Evolutionary conservation across 306 rosid species (phyloP), one percentile per base, ranked within the genome.

Genomic region (Trifolium fragiferum): DNA sequence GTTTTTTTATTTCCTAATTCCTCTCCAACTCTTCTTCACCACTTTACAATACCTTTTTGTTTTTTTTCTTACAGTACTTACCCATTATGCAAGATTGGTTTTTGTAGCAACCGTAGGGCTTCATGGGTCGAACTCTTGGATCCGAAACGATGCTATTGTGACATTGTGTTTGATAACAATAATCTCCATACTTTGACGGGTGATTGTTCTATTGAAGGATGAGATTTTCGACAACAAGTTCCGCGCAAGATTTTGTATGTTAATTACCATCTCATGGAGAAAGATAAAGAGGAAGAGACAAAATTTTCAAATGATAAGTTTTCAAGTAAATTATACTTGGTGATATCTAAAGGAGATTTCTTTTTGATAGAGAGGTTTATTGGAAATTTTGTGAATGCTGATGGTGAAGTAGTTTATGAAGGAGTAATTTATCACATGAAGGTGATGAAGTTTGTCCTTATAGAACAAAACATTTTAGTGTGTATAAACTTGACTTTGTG

Each of bases 81-180:
- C 12, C 23, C 7, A 8, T 40, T 41, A 15, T 11, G 64, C n/a
- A 60, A 61, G 54, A 58, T 77, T 20, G 55, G 65, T 35, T 47
- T 60, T 5, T 55, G 68, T 1, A 55, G 18, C 3, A 55, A 18
- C 5, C 6, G 20, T 3, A 1, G 3, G 13, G 1, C 23, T n/a
- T 66, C 11, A 1, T 76, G 80, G 80, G 25, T 32, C 51, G 35
- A 69, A 16, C 55, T 59, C 14, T 15, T 11, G n/a, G 44, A 49
- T 14, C 57, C 65, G 8, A 49, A 37, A 9, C n/a, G 15, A 5
- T 44, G 1, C 27, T 69, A 77, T 69, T 37, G 4, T 21, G 81
- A 77, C 21, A 77, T 78, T 2, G 72, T 78, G 66, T 70, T 70
- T 16, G 2, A 9, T 20, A 49, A 70, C 38, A 50, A 50, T 18